Base-by-base conservation (phyloP, 2,329 filamentous ascomycete genomes). In the Cladosporium sp. region DNA sequence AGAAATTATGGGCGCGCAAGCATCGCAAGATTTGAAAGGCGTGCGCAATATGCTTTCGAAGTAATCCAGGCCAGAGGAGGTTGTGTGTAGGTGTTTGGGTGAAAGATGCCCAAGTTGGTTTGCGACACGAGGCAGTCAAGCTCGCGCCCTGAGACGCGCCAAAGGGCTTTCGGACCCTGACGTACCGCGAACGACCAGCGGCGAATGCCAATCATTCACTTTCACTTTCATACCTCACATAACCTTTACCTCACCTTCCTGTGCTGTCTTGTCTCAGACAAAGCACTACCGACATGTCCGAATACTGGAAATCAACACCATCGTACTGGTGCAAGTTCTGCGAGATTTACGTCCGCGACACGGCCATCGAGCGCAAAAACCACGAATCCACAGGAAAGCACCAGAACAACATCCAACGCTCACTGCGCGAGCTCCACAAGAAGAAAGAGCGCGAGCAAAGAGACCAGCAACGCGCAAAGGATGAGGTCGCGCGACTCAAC, bases 291-390 rank as follows among this genome's bases (percentile, higher is more conserved):
- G 36, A 15, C 43, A 97, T 99, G 93, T 85, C 93, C 0, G 93
- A 97, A 77, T 95, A 96, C 73, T 97, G 93, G 93, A 97, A 97
- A 69, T 96, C 92, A 17, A 96, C 91, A 29, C 91, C 91, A 5
- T 92, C 86, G 67, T 95, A 95, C 74, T 97, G 91, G 90, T 99
- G 93, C 81, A 97, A 97, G 70, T 89, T 96, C 76, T 99, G 93
- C 80, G 82, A 83, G 65, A 82, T 80, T 66, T 97, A 84, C 70
- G 88, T 99, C 43, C 88, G 89, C 71, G 93, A 99, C 75, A 96
- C 91, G 18, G 85, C 89, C 60, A 83, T 96, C 69, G 91, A 96
- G 69, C 86, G 85, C 61, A 79, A 84, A 58, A 64, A 64, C 29
- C 67, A 69, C 55, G 67, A 69, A 43, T 55, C 61, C 27, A 65